A percentile compares a stretch with the other conserved stretches of the same genome.
Conservation (phyloP, 306 rosid species). For the Trifolium repens region DNA sequence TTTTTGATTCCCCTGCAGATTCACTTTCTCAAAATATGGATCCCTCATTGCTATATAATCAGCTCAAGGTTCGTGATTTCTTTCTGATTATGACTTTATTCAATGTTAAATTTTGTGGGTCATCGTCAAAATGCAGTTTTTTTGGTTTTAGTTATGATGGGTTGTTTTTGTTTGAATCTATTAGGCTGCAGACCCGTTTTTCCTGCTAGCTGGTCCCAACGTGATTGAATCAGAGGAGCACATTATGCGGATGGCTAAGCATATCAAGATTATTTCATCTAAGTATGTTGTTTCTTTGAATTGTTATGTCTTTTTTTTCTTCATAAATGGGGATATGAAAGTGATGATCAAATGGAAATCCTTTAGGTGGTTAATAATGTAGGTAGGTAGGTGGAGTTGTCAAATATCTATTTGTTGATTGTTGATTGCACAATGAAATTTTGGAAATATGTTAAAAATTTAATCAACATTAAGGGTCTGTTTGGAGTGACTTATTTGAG, state of each 20-base stretch:
- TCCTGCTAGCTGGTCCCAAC: conserved; percentile 91
- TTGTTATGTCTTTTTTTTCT: neutral
- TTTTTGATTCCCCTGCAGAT: conserved; percentile 17
- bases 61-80: conserved; percentile 49
- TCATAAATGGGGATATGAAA: neutral
- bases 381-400: neutral
- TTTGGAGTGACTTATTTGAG: neutral
- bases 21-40: conserved; percentile 38
- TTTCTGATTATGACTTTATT: conserved; percentile 26
- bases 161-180: conserved; percentile 39
- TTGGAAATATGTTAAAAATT: neutral
- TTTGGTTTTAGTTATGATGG: neutral
- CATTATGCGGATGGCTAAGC: conserved; percentile 75
- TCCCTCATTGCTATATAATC: conserved; percentile 34
- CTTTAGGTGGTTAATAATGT: neutral
- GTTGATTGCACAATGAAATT: neutral
- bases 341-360: conserved; percentile 10
- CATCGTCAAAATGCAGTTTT: neutral
- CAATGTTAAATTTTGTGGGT: conserved; percentile 26
- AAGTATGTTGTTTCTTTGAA: conserved; percentile 56
- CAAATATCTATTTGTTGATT: neutral
- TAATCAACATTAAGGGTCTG: neutral
- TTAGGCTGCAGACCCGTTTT: conserved; percentile 86
- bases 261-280: conserved; percentile 66
- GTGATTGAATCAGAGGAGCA: conserved; percentile 97